Evolutionary conservation across 2,329 filamentous ascomycete species (phyloP).

Genomic region (Sporothrix inflata): DNA sequence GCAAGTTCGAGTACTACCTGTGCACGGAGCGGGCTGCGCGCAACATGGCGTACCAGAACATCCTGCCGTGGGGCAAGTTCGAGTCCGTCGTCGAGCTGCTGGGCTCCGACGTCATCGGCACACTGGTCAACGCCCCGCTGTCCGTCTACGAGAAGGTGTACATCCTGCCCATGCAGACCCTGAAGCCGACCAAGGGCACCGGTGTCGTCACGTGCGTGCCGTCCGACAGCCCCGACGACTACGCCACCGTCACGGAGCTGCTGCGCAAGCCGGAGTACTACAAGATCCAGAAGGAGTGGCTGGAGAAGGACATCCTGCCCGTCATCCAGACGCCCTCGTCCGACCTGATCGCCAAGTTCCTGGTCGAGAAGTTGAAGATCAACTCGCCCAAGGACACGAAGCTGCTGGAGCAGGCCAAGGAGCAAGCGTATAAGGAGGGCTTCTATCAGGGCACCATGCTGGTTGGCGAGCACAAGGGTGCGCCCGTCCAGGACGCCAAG

Average conservation of each 20-base stretch:
- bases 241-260: slow-evolving; percentile 82
- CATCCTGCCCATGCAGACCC: slow-evolving; percentile 92
- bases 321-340: slow-evolving; percentile 86
- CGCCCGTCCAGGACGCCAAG: slow-evolving; percentile 82
- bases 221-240: slow-evolving; percentile 95
- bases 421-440: slow-evolving; percentile 94
- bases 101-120: slow-evolving; percentile 82
- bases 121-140: slow-evolving; percentile 86
- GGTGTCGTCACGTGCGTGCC: slow-evolving; percentile 96
- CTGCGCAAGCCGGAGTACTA: slow-evolving; percentile 96
- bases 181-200: slow-evolving; percentile 91
- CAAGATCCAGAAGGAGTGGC: slow-evolving; percentile 96
- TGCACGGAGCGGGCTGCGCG: slow-evolving; percentile 62
- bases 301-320: slow-evolving; percentile 83
- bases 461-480: slow-evolving; percentile 83
- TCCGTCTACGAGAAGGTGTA: slow-evolving; percentile 83
- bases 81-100: slow-evolving; percentile 73
- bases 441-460: slow-evolving; percentile 95
- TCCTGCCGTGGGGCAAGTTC: slow-evolving; percentile 69
- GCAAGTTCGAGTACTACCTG: slow-evolving; percentile 78
- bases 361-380: slow-evolving; percentile 95
- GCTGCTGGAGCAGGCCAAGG: slow-evolving; percentile 90
- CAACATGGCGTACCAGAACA: slow-evolving; percentile 95
- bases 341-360: slow-evolving; percentile 76
- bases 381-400: slow-evolving; percentile 93